These are phyloP conservation scores for Sporopachydermia lactativora DNA, from an alignment of 805 yeast genomes.

Conservation along the genomic window DNA sequence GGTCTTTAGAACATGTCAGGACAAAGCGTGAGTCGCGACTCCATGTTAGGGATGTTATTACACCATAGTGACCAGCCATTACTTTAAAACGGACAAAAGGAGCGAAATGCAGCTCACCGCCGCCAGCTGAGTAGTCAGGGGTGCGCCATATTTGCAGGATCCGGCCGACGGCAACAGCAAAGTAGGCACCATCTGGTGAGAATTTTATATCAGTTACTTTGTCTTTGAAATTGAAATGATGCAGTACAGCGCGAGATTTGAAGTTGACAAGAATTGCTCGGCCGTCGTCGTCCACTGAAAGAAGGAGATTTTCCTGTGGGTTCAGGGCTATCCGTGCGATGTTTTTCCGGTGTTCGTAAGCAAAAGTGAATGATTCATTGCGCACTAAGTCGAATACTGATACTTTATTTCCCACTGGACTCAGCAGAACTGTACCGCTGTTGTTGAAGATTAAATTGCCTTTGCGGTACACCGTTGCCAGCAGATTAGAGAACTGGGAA, in stretches of 20 bases:
- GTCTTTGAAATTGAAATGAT: slow-evolving; percentile 88
- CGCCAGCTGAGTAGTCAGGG: slow-evolving; percentile 49
- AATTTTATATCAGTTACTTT: slow-evolving; percentile 61
- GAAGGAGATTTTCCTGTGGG: slow-evolving; percentile 61
- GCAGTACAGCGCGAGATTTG: slow-evolving; percentile 68
- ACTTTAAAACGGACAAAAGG: slow-evolving; percentile 87
- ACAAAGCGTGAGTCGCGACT: slow-evolving; percentile 82
- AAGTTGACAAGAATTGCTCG: slow-evolving; percentile 86
- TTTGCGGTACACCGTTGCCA: slow-evolving; percentile 89
- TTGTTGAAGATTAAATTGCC: slow-evolving; percentile 82
- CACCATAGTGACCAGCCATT: slow-evolving; percentile 87
- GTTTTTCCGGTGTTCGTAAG: slow-evolving; percentile 85
- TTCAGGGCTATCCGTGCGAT: slow-evolving; percentile 70
- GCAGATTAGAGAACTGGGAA: slow-evolving; percentile 59
- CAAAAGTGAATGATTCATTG: slow-evolving; percentile 77
- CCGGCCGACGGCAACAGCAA: slow-evolving; percentile 76
- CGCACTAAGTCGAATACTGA: slow-evolving; percentile 72
- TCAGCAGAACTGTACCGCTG: slow-evolving; percentile 70
- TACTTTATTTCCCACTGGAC: slow-evolving; percentile 93
- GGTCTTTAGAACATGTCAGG: slow-evolving; percentile 75
- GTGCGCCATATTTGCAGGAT: slow-evolving; percentile 90
- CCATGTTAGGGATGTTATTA: slow-evolving; percentile 72
- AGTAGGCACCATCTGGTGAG: slow-evolving; percentile 76
- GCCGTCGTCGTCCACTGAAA: slow-evolving; percentile 84
- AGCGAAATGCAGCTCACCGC: slow-evolving; percentile 72